phyloP scores from a whole-genome alignment of 106 monocot species.

The Alisma plantagoaquatica region DNA sequence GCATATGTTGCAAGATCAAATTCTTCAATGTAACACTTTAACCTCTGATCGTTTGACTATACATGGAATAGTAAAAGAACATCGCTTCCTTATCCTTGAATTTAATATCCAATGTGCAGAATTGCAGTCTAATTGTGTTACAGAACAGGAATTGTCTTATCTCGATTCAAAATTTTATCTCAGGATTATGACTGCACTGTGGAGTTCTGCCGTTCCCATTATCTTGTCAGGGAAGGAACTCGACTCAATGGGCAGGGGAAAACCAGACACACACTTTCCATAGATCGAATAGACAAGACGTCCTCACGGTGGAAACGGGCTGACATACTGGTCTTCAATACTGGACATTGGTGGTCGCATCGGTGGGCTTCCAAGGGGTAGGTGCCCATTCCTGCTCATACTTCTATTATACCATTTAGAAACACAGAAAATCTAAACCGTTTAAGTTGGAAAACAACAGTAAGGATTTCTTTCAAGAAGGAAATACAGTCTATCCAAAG shows the following conservation, averaged over 20 bases:
- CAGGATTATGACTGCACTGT: conserved; percentile 80
- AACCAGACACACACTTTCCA: conserved; percentile 48
- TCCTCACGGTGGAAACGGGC: conserved; percentile 68
- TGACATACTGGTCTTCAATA: conserved; percentile 74
- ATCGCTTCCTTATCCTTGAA: too few relatives aligned
- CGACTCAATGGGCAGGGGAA: conserved; percentile 35
- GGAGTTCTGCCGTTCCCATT: conserved; percentile 84
- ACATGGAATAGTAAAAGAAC: too few relatives aligned
- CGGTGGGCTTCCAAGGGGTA: conserved; percentile 84
- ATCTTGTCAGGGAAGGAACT: conserved; percentile 66
- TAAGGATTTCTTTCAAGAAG: conserved; percentile 74
- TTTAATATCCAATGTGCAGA: too few relatives aligned
- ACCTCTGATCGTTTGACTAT: too few relatives aligned
- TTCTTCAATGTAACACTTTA: too few relatives aligned
- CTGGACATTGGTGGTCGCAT: conserved; percentile 95
- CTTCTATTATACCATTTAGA: neutral
- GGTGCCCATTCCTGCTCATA: neutral
- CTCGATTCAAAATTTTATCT: too few relatives aligned
- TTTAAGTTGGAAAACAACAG: too few relatives aligned
- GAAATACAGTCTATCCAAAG: conserved; percentile 47
- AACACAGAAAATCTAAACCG: too few relatives aligned
- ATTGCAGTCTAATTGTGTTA: too few relatives aligned
- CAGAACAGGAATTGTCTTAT: too few relatives aligned
- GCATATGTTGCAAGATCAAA: too few relatives aligned
- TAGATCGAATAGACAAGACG: conserved; percentile 72